These are phyloP conservation scores for Globisporangium polare DNA, from an alignment of 352 stramenopile species.

Conservation along the genomic window DNA sequence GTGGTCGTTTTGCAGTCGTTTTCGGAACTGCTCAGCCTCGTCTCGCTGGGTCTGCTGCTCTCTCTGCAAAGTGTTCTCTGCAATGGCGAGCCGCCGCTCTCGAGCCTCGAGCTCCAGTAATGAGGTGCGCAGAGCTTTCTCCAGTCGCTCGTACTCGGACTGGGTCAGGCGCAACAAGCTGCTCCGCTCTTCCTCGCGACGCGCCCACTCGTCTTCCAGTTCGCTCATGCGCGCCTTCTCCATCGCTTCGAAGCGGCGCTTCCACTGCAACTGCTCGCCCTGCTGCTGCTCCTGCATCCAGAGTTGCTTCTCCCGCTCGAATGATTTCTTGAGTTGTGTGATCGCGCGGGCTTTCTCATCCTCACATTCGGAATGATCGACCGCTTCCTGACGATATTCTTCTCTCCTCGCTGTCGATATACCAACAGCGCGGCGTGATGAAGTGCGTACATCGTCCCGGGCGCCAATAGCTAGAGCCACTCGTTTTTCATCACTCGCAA, in stretches of 20 bases:
- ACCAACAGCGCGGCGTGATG: background rate
- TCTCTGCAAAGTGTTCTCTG: constrained; percentile 48
- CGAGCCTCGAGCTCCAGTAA: constrained; percentile 54
- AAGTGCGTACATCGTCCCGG: background rate
- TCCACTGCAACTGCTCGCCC: constrained; percentile 48
- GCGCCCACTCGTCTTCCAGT: constrained; percentile 75
- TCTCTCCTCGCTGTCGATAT: background rate
- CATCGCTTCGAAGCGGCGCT: constrained; percentile 39
- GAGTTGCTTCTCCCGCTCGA: constrained; percentile 30
- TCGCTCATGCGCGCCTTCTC: constrained; percentile 72
- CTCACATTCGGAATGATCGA: background rate
- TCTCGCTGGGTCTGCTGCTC: constrained; percentile 53
- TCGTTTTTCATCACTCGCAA: background rate
- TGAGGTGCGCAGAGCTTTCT: constrained; percentile 52
- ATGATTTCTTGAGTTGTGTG: constrained; percentile 24
- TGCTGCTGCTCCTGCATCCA: constrained; percentile 53
- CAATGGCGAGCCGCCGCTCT: constrained; percentile 49
- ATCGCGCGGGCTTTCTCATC: constrained; percentile 17
- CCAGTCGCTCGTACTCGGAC: constrained; percentile 64
- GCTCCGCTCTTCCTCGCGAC: constrained; percentile 69
- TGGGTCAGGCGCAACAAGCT: constrained; percentile 46
- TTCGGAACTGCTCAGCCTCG: constrained; percentile 52
- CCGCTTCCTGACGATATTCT: background rate
- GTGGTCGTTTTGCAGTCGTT: constrained; percentile 62
- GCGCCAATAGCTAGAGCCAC: background rate